Conservation (phyloP, 2,329 filamentous ascomycete genomes). For the Venturia pyrina region DNA sequence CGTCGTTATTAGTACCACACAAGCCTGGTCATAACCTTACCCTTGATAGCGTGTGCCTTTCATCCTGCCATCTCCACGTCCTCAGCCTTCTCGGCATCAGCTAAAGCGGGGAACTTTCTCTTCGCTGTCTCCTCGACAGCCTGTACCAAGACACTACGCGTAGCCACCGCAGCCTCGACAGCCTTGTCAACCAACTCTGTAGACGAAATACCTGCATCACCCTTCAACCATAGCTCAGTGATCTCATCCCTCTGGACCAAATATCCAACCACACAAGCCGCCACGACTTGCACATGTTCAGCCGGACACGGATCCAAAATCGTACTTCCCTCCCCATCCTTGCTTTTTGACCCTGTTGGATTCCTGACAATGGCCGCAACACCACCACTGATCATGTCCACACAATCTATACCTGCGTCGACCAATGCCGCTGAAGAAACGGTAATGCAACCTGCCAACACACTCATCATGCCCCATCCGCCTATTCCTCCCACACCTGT, state of each 20-base stretch:
- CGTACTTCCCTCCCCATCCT: constrained; percentile 20
- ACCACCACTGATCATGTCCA: constrained; percentile 81
- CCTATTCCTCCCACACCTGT: constrained; percentile 26
- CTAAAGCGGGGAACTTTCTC: constrained; percentile 7
- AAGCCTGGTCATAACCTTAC: not conserved
- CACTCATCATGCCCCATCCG: constrained; percentile 83
- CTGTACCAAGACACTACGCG: constrained; percentile 49
- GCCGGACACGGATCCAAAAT: constrained; percentile 75
- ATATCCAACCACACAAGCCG: constrained; percentile 85
- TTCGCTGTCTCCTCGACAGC: constrained; percentile 43
- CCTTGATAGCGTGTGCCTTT: not conserved
- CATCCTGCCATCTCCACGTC: constrained; percentile 8
- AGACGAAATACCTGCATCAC: constrained; percentile 39
- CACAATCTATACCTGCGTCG: constrained; percentile 91
- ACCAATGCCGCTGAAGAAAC: constrained; percentile 86
- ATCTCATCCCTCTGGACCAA: constrained; percentile 80
- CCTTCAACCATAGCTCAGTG: constrained; percentile 91
- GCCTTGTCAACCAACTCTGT: constrained; percentile 53
- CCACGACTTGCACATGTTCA: constrained; percentile 67
- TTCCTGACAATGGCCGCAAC: constrained; percentile 64
- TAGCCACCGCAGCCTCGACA: constrained; percentile 50
- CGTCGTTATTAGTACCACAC: not conserved
- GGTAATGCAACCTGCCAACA: constrained; percentile 83
- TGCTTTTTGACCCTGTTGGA: constrained; percentile 20
- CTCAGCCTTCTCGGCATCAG: not conserved